Conservation (phyloP, 2,329 filamentous ascomycete species). For the Purpureocillium lavendulum region DNA sequence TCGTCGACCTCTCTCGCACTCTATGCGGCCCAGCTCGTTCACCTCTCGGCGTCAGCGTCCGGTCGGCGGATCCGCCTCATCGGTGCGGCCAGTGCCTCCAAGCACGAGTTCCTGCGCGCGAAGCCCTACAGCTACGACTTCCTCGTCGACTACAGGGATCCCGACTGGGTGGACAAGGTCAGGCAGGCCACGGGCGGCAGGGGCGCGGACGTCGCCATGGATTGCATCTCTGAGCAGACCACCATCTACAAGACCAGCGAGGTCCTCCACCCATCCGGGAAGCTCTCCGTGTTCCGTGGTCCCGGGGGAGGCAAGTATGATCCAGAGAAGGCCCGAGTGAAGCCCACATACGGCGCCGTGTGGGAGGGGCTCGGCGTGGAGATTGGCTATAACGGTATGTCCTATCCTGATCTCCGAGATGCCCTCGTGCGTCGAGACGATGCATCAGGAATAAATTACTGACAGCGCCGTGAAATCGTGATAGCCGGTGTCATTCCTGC, state of each 20-base stretch:
- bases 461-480: no score
- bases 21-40: constrained; percentile 21
- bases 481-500: constrained; percentile 8
- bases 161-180: constrained; percentile 22
- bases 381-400: constrained; percentile 25
- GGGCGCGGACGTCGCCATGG: constrained; percentile 26
- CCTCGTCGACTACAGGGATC: constrained; percentile 28
- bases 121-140: constrained; percentile 27
- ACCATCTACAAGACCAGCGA: constrained; percentile 22
- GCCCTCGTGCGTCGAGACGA: no score
- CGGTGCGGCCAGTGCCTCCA: constrained; percentile 18
- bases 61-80: constrained; percentile 14
- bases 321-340: constrained; percentile 11
- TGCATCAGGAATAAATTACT: no score
- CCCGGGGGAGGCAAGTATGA: constrained; percentile 16
- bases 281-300: constrained; percentile 15
- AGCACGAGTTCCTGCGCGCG: constrained; percentile 15
- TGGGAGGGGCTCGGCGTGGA: constrained; percentile 33
- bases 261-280: constrained; percentile 17
- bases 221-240: constrained; percentile 29
- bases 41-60: constrained; percentile 1
- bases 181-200: constrained; percentile 10
- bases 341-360: constrained; percentile 30
- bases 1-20: constrained; percentile 23
- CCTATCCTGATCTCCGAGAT: not conserved